These are phyloP conservation scores for Aspergillus incahuasiensis DNA, from an alignment of 495 filamentous ascomycete species.

Conservation along the genomic window DNA sequence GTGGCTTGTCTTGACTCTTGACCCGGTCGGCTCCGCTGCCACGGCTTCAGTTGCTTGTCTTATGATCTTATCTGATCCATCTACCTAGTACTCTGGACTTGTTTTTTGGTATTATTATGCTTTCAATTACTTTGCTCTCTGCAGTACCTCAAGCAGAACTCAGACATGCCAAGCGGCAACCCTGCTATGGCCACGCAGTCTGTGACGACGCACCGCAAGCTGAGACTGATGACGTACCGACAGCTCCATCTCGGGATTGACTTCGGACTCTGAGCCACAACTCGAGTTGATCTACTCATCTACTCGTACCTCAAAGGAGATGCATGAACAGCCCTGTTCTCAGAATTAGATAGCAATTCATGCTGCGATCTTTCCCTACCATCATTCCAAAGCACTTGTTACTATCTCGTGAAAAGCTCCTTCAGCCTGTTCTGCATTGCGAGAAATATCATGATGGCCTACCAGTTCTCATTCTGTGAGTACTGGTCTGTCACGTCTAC, in stretches of 20 bases:
- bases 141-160: too few relatives aligned
- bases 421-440: constrained; percentile 48
- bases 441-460: constrained; percentile 58
- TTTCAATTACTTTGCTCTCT: background rate
- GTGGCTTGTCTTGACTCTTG: background rate
- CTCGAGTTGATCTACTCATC: background rate
- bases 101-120: too few relatives aligned
- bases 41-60: background rate
- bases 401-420: constrained; percentile 34
- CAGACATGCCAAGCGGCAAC: background rate
- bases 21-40: constrained; percentile 5
- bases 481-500: background rate
- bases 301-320: background rate
- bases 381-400: background rate
- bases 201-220: background rate
- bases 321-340: too few relatives aligned
- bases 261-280: background rate
- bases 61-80: background rate
- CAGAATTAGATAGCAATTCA: too few relatives aligned
- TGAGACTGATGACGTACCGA: background rate
- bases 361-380: too few relatives aligned
- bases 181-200: background rate
- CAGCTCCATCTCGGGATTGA: background rate
- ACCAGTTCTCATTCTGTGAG: constrained; percentile 5
- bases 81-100: too few relatives aligned